Evolutionary conservation across 441 rosid species (phyloP), one percentile per base, ranked within the genome.

Genomic region (Jatropha multifida): DNA sequence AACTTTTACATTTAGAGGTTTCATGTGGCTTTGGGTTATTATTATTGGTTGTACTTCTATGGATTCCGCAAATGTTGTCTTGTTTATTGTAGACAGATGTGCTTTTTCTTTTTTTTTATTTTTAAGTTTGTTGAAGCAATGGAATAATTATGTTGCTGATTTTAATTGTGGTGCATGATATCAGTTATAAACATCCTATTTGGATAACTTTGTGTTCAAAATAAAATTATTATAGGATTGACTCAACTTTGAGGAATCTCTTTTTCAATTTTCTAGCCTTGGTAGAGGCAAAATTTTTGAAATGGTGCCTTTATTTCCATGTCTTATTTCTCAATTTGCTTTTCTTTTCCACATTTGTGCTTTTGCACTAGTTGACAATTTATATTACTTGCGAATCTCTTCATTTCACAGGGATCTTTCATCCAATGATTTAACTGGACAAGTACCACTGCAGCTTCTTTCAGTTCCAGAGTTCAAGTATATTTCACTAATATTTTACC

Each of bases 401-500:
- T 61, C 77, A 41, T 60, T 69, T 80, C 37, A 67, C 89, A 94
- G 99, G 84, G 98, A 95, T 82, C 86, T 95, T 72, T 93, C 99
- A 55, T 85, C 86, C 32, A 95, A 90, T 73, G 80, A 88, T 72
- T 74, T 93, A 77, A 81, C 78, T 3, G 99, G 99, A 80, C 84
- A 73, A 79, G 81, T 95, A 80, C 98, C 98, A 13, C n/a, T 37
- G 54, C 81, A 77, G 46, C 88, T 95, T 63, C 88, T 89, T 79
- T 85, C 91, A 12, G 80, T 88, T 64, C 87, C 91, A 54, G 84
- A 81, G 63, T 91, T 90, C 86, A 91, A 94, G 98, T 94, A 86
- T 85, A 60, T 71, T 81, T 56, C 71, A 37, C 58, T 15, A 32
- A 17, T 67, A 61, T 14, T 27, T 56, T 7, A 18, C 20, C 18